Conservation (phyloP, 177 flowering plant genomes). For the Vitis hybrid region DNA sequence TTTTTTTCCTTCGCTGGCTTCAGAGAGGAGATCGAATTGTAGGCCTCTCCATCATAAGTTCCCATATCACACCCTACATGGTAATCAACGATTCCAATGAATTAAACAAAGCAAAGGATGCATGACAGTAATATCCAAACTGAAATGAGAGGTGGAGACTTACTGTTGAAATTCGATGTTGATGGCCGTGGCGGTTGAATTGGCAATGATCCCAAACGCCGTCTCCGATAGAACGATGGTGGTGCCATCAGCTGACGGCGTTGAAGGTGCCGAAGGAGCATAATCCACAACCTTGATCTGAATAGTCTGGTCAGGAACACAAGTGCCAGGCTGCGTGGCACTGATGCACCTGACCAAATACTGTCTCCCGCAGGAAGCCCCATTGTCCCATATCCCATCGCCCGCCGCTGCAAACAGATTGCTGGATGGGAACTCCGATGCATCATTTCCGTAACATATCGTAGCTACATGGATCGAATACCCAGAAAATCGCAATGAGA, state of each 20-base stretch:
- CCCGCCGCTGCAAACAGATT: conserved; percentile 68
- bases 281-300: conserved; percentile 59
- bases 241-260: conserved; percentile 31
- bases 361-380: conserved; percentile 76
- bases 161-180: conserved; percentile 60
- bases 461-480: conserved; percentile 41
- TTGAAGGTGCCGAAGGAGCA: conserved; percentile 22
- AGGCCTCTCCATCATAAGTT: too few relatives aligned
- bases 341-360: conserved; percentile 70
- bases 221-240: conserved; percentile 51
- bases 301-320: conserved; percentile 39
- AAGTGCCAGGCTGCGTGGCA: conserved; percentile 29
- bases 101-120: too few relatives aligned
- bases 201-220: conserved; percentile 46
- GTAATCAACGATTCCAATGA: too few relatives aligned
- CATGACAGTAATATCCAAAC: too few relatives aligned
- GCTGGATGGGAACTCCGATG: conserved; percentile 55
- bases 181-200: conserved; percentile 20
- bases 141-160: neutral
- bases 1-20: too few relatives aligned
- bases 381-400: conserved; percentile 81
- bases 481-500: neutral
- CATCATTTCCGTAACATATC: conserved; percentile 48
- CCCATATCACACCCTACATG: too few relatives aligned
- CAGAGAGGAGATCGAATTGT: too few relatives aligned